A percentile compares a stretch with the other conserved stretches of the same genome.
These are phyloP conservation scores for Melanogaster broomeanus DNA, from an alignment of 768 basidiomycete genomes.

Conservation along the genomic window DNA sequence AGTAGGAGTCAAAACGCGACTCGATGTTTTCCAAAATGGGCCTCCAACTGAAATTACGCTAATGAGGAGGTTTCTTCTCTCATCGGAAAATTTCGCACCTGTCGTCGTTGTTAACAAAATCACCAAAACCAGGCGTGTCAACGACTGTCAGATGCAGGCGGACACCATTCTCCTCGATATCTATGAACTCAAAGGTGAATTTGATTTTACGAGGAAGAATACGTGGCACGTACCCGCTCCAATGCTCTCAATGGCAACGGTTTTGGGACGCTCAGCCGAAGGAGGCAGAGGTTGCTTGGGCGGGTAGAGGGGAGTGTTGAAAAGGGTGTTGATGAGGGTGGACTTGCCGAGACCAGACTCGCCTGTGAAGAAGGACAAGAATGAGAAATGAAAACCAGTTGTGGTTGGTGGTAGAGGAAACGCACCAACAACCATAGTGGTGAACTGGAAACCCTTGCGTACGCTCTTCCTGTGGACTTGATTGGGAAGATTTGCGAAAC, in stretches of 20 bases:
- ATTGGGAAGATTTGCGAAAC: conserved; percentile 97
- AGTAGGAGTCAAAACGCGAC: conserved; percentile 93
- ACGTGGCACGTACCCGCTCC: conserved; percentile 72
- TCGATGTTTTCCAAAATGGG: conserved; percentile 99
- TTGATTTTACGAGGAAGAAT: neutral
- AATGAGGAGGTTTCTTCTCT: conserved; percentile 12
- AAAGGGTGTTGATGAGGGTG: conserved; percentile 97
- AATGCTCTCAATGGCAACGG: conserved; percentile 97
- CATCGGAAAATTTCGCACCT: conserved; percentile 54
- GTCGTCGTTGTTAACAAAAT: conserved; percentile 99
- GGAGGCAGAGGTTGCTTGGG: conserved; percentile 84
- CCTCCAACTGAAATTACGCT: conserved; percentile 73
- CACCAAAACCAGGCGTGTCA: conserved; percentile 98
- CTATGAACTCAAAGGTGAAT: conserved; percentile 47
- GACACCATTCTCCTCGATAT: conserved; percentile 98
- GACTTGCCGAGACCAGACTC: conserved; percentile 99
- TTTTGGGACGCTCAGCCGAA: conserved; percentile 84
- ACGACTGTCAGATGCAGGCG: conserved; percentile 97
- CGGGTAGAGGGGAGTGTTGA: conserved; percentile 95
- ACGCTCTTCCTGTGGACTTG: conserved; percentile 99
- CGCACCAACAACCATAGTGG: conserved; percentile 97
- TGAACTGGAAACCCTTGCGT: conserved; percentile 98
- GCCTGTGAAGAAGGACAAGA: conserved; percentile 47
- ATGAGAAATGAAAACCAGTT: conserved; percentile 17
- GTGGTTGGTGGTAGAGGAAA: conserved; percentile 30